Conservation (phyloP, 805 yeast species). For the Lachancea quebecensis region DNA sequence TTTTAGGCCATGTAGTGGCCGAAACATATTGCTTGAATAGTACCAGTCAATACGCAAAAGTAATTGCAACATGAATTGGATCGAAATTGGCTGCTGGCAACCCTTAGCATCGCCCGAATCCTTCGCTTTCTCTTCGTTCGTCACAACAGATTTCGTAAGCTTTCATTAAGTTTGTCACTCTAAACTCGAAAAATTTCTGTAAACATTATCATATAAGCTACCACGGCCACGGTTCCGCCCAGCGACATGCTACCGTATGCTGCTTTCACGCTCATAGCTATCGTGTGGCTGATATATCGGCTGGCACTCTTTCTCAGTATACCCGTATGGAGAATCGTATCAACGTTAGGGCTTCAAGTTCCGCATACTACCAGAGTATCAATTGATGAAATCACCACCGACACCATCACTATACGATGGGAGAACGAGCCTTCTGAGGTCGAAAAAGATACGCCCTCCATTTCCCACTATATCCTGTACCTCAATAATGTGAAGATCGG, state of each 20-base stretch:
- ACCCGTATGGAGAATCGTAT: constrained; percentile 26
- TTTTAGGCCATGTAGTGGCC: too few relatives aligned
- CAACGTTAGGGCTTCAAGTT: constrained; percentile 23
- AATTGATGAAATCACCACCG: constrained; percentile 26
- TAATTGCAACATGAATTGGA: too few relatives aligned
- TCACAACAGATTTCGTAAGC: too few relatives aligned
- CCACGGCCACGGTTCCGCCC: not conserved
- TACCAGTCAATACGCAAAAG: too few relatives aligned
- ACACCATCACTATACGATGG: constrained; percentile 30
- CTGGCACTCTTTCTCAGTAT: constrained; percentile 25
- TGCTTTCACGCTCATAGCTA: constrained; percentile 9
- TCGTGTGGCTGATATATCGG: constrained; percentile 25
- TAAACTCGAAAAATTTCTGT: not conserved
- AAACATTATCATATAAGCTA: not conserved
- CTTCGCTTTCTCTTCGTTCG: too few relatives aligned
- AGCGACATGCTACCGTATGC: constrained; percentile 9
- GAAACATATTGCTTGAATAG: too few relatives aligned
- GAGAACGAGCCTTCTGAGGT: constrained; percentile 26
- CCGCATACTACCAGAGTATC: constrained; percentile 32
- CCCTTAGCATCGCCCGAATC: too few relatives aligned
- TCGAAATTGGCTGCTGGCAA: too few relatives aligned
- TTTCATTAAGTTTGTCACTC: not conserved
- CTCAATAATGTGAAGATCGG: constrained; percentile 28
- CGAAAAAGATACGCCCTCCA: constrained; percentile 8
- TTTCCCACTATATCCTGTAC: constrained; percentile 28